phyloP scores from a whole-genome alignment of 164 flowering plant genomes.

The Paratinospora sagittata region DNA sequence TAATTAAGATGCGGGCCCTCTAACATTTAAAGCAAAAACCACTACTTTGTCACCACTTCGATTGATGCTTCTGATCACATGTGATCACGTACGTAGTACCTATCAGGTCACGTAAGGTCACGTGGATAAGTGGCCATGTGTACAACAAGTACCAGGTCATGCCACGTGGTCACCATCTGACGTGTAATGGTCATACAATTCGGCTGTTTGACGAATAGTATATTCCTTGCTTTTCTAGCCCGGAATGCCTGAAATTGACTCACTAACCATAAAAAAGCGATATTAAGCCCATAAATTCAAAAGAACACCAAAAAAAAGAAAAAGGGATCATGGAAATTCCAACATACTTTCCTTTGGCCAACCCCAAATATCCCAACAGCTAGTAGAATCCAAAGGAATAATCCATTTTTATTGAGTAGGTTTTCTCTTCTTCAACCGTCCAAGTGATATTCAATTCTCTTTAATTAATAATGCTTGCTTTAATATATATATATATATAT shows the following conservation, averaged over 20 bases:
- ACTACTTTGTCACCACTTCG: background rate
- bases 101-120: background rate
- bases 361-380: background rate
- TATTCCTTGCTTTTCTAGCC: background rate
- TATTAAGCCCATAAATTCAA: too few species aligned
- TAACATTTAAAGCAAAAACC: background rate
- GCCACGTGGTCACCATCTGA: background rate
- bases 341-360: background rate
- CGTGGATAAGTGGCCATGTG: background rate
- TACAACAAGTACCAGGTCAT: background rate
- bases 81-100: background rate
- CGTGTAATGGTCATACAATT: conserved; percentile 4
- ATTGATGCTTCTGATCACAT: background rate
- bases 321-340: background rate
- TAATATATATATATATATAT: too few species aligned
- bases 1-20: background rate
- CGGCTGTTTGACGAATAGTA: conserved; percentile 4
- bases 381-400: conserved; percentile 7
- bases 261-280: background rate
- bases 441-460: conserved; percentile 4
- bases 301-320: too few species aligned
- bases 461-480: too few species aligned
- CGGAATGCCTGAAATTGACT: background rate
- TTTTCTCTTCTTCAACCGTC: conserved; percentile 28
- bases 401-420: conserved; percentile 16